Base-by-base conservation (phyloP, 176 grass and related monocot genomes). In the Juncus inflexus region DNA sequence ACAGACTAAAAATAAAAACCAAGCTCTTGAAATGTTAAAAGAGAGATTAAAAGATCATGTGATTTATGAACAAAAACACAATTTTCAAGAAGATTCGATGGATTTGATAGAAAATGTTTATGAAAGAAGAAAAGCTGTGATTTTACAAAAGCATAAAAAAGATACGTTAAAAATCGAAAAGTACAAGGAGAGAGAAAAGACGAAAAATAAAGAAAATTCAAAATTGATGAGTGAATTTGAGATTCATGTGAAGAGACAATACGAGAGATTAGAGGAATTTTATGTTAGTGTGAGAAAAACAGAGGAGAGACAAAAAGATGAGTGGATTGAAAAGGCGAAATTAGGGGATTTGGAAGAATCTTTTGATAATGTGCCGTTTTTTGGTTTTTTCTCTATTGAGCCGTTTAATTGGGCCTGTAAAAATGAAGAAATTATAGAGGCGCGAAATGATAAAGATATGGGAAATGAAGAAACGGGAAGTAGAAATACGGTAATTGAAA, bases 341-440 rank as follows among this genome's bases (percentile, higher is more conserved):
- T 62, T 64, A 71, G 82, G 82, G 58, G 76, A 79, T 42, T 68
- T 91, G 66, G 74, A 76, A 58, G 70, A 77, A 45, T 84, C 70
- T 54, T 86, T 97, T 81, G 77, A 91, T 74, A 77, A 74, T 16
- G 78, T 88, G 60, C 70, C 77, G 66, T 77, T 82, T 71, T 76
- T 77, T 57, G 66, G 81, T 89, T 81, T 66, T 62, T 97, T 97
- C 67, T 52, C 15, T 78, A 60, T 91, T 71, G 84, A 97, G 57
- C 63, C 86, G 55, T 86, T 97, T 55, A 73, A 50, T 40, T 78
- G 71, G 47, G 73, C 75, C 43, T 5, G 43, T 47, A 47, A 6
- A 5, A 47, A 47, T 6, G 4, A 6, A 14, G 59, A 12, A 37
- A 76, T 67, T 55, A 61, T 72, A 50, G 65, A 57, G 66, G 15